Base-by-base conservation (phyloP, 1,139 yeast genomes). In the Suhomyces atakaporum region DNA sequence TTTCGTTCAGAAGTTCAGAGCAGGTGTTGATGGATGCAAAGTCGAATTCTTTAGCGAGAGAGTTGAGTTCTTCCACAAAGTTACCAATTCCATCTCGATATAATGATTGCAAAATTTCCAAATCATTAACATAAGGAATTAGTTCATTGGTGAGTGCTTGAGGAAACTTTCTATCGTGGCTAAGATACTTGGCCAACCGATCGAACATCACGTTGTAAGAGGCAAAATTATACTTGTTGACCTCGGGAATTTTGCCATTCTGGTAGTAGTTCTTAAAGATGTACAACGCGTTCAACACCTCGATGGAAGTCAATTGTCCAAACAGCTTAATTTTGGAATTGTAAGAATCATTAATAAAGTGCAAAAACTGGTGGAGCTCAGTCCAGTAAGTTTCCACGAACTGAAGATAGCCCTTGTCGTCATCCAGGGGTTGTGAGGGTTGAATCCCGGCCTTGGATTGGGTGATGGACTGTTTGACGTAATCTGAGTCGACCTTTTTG, bases 241-340 rank as follows among this genome's bases (percentile, higher is more conserved):
- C 46, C 4, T 42, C 34, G 12, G 35, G 33, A 16, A 61, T 39
- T 32, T 56, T 53, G 24, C 50, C 51, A 33, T 56, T 54, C 29
- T 38, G 35, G 37, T 57, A 56, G 37, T 44, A 46, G 29, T 60
- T 58, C 38, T 56, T 59, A 48, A 62, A 64, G 18, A 60, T 52
- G 42, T 57, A 60, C 24, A 63, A 43, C 7, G 56, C 50, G 43
- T 60, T 64, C 38, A 56, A 47, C 5, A 62, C 39, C 40, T 65
- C 69, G 7, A 53, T 39, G 7, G 60, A 35, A 6, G 64, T 59
- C 39, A 65, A 53, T 35, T 63, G 62, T 14, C 42, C 45, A 33
- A 62, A 58, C 7, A 38, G 39, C 4, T 36, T 42, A 35, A 61
- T 47, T 35, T 59, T 56, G 25, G 49, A 29, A 28, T 48, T 51